Evolutionary conservation across 1,139 yeast species (phyloP).

Genomic region (Zygotorulaspora mrakii): DNA sequence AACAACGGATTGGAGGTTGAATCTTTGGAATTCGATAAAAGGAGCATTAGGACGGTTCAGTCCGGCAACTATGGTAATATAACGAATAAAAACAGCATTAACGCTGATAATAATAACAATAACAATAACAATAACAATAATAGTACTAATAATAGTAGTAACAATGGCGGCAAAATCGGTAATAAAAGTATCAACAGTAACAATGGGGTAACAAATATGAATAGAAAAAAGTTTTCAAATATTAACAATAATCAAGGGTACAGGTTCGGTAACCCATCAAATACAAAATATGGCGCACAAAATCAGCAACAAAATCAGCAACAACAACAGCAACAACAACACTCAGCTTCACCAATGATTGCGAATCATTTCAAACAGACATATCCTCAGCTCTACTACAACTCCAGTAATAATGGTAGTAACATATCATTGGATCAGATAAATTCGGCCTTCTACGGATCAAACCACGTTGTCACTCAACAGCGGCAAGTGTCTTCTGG

Average conservation of each 20-base stretch:
- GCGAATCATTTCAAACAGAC: conserved; percentile 27
- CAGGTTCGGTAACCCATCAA: conserved; percentile 12
- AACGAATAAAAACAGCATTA: conserved; percentile 8
- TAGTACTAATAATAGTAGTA: conserved; percentile 5
- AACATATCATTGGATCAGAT: conserved; percentile 16
- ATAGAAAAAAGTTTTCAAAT: conserved; percentile 13
- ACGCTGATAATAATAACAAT: conserved; percentile 7
- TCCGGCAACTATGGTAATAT: conserved; percentile 6
- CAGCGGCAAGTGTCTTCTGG: conserved; percentile 17
- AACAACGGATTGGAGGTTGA: conserved; percentile 10
- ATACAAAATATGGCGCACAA: conserved; percentile 7
- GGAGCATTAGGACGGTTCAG: conserved; percentile 9
- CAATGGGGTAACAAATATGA: conserved; percentile 6
- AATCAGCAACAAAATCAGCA: conserved; percentile 10
- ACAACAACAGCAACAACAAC: conserved; percentile 11
- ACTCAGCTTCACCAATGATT: conserved; percentile 12
- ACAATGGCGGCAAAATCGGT: too few species aligned
- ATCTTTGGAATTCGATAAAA: conserved; percentile 5
- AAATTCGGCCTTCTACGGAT: conserved; percentile 13
- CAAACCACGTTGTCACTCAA: conserved; percentile 8
- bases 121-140: conserved; percentile 6
- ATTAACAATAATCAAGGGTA: conserved; percentile 7
- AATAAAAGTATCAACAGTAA: conserved; percentile 7
- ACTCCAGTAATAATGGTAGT: conserved; percentile 17
- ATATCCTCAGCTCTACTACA: conserved; percentile 29